Evolutionary conservation across 108 stramenopile genomes (phyloP).

Genomic region (Skeletonema tropicum): DNA sequence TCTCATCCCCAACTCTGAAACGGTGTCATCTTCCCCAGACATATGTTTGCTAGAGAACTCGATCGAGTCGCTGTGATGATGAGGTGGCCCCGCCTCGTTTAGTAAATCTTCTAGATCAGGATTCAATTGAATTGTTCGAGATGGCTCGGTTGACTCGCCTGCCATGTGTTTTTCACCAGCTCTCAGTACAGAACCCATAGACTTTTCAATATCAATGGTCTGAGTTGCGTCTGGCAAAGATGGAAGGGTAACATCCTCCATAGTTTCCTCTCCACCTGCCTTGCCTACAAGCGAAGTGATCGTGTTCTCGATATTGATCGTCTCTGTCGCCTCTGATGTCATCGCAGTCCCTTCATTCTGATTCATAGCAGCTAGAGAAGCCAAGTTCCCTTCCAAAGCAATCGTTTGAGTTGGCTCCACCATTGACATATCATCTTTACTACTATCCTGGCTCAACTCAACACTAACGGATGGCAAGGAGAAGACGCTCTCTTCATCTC

Average conservation of each 20-base stretch:
- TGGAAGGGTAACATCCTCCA: conserved; percentile 18
- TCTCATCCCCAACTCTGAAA: conserved; percentile 46
- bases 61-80: conserved; percentile 14
- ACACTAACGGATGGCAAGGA: conserved; percentile 43
- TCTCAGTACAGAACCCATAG: conserved; percentile 13
- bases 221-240: conserved; percentile 18
- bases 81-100: not conserved
- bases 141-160: not conserved
- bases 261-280: conserved; percentile 9
- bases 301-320: conserved; percentile 32
- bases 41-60: conserved; percentile 9
- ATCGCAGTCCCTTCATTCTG: not conserved
- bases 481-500: conserved; percentile 38
- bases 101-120: conserved; percentile 16
- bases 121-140: conserved; percentile 22
- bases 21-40: conserved; percentile 35
- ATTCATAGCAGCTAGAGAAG: conserved; percentile 3
- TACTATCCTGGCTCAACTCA: conserved; percentile 2
- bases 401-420: conserved; percentile 52
- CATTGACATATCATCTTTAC: conserved; percentile 33
- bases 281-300: conserved; percentile 30
- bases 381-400: conserved; percentile 23
- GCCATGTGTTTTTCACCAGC: not conserved
- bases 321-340: conserved; percentile 33
- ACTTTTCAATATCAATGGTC: conserved; percentile 34